Conservation (phyloP, 257 asterid species). For the Solanum megistacrolobum region DNA sequence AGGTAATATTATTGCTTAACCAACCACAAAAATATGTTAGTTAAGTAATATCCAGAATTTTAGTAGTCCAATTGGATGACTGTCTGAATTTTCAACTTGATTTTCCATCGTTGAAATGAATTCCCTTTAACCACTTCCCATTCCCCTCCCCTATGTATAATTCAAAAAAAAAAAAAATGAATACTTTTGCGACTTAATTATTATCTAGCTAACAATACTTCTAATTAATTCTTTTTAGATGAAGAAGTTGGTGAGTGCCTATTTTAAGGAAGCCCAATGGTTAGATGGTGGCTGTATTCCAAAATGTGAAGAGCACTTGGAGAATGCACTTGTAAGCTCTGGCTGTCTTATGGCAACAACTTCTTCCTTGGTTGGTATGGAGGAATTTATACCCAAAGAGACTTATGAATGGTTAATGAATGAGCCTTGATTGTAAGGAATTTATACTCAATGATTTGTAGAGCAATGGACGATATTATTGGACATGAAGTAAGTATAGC, state of each 20-base stretch:
- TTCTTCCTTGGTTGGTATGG: background rate
- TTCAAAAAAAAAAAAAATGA: background rate
- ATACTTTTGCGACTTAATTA: background rate
- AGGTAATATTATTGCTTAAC: background rate
- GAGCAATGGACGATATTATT: conserved; percentile 13
- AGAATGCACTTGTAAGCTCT: background rate
- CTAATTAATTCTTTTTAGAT: background rate
- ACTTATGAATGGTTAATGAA: background rate
- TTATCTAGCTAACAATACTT: background rate
- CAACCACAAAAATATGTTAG: background rate
- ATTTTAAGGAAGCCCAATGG: background rate
- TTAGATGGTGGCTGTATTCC: background rate
- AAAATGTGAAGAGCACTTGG: background rate
- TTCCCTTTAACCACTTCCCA: background rate
- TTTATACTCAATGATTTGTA: conserved; percentile 5
- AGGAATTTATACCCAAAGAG: background rate
- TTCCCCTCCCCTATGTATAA: background rate
- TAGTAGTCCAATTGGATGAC: background rate
- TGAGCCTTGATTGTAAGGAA: background rate
- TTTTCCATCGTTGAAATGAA: too few species aligned
- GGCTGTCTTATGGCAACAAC: background rate
- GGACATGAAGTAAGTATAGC: conserved; percentile 13
- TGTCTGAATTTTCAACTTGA: too few species aligned
- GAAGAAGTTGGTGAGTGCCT: background rate
- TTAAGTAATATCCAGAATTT: background rate